These are phyloP conservation scores for Cydonia oblonga DNA, from an alignment of 331 rosid genomes.

Conservation along the genomic window DNA sequence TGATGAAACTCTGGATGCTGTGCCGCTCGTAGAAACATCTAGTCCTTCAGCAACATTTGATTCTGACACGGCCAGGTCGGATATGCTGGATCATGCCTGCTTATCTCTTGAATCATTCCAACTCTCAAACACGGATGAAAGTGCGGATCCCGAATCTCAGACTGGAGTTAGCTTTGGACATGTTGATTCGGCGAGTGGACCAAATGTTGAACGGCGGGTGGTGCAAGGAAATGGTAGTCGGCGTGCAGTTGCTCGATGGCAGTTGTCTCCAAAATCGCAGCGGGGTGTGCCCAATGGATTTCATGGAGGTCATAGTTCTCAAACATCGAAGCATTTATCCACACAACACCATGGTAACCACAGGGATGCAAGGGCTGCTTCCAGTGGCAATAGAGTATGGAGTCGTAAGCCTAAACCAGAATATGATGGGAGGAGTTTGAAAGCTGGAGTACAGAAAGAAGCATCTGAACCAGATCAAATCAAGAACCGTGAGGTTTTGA, in stretches of 20 bases:
- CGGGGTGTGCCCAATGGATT: conserved; percentile 18
- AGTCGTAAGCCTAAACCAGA: conserved; percentile 51
- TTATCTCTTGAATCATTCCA: conserved; percentile 21
- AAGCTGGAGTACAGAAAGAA: conserved; percentile 30
- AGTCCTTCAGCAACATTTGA: conserved; percentile 21
- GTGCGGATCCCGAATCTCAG: conserved; percentile 19
- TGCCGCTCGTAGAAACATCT: conserved; percentile 31
- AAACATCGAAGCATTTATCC: conserved; percentile 28
- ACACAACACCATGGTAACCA: conserved; percentile 34
- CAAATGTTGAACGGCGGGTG: conserved; percentile 31
- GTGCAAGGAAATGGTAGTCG: conserved; percentile 22
- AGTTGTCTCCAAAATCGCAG: conserved; percentile 34
- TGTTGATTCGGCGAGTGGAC: conserved; percentile 17
- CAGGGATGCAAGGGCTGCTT: conserved; percentile 26
- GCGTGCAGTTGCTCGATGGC: conserved; percentile 23
- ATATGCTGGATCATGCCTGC: conserved; percentile 24
- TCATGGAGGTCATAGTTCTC: conserved; percentile 35
- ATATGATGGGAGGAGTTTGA: conserved; percentile 25
- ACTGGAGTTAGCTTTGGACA: conserved; percentile 18
- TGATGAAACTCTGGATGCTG: conserved; percentile 21
- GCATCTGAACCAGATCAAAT: conserved; percentile 19
- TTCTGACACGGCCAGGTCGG: conserved; percentile 18
- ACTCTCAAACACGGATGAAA: conserved; percentile 28
- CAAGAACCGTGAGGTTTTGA: conserved; percentile 50
- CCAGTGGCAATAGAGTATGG: conserved; percentile 42